Evolutionary conservation across 2,329 filamentous ascomycete genomes (phyloP), one percentile per base, ranked within the genome.

Genomic region (Pestalotiopsis sp.): DNA sequence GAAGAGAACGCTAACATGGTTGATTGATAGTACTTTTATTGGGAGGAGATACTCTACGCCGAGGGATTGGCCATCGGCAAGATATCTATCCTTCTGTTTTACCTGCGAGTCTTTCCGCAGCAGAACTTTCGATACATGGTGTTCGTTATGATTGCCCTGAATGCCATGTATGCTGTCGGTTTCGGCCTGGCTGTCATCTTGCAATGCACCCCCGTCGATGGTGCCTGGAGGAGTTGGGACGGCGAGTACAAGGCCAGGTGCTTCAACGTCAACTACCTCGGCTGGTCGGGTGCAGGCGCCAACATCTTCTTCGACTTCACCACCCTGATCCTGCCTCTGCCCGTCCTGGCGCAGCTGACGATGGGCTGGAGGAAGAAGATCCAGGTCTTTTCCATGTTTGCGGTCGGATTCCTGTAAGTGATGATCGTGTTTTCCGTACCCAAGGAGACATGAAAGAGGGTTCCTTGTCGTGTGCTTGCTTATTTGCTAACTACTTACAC

Each of bases 51-150:
- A 7, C 27, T 68, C 4, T 68, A 68, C 31, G 45, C 45, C 25
- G 17, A 41, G 9, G 41, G 23, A 14, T 27, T 68, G 17, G 36
- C 14, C 25, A 14, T 76, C 14, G 71, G 69, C 58, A 77, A 76
- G 62, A 70, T 75, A 52, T 74, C 72, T 13, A 75, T 77, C 40
- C 71, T 76, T 7, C 68, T 75, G 12, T 74, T 76, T 61, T 77
- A 77, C 67, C 68, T 73, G 20, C 68, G 71, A 12, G 71, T 77
- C 60, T 75, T 75, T 38, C 70, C 71, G 14, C 58, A 69, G 25
- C 58, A 45, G 52, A 17, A 58, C 12, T 68, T 73, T 49, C 71
- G 70, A 17, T 65, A 62, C 27, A 60, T 58, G 12, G 62, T 68
- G 41, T 75, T 69, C 63, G 61, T 59, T 25, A 69, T 74, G 12